phyloP scores from a whole-genome alignment of 192 early-diverging fungal genomes.

The Powellomyces hirtus region DNA sequence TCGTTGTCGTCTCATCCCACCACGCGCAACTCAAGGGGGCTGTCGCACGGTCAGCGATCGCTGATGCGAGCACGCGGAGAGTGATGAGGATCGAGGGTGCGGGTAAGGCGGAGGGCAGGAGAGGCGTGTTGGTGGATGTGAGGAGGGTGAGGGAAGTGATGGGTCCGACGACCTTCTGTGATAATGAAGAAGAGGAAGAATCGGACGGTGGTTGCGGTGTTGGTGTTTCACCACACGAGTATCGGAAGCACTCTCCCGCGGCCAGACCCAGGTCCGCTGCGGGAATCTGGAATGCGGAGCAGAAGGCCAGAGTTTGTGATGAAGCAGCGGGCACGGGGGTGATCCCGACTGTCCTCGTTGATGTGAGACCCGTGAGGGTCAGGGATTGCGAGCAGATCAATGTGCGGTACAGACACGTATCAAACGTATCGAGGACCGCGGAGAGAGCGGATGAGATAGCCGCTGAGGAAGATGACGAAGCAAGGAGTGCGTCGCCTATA shows the following conservation, averaged over 20 bases:
- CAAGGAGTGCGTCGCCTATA: neutral
- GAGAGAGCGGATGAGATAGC: neutral
- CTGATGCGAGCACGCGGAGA: neutral
- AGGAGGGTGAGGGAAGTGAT: neutral
- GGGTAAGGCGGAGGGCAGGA: neutral
- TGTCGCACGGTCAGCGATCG: neutral
- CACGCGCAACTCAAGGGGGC: neutral
- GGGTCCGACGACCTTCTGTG: neutral
- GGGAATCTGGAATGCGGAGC: neutral
- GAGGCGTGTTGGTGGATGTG: neutral
- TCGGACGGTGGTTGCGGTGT: no score
- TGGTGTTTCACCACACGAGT: constrained; percentile 3
- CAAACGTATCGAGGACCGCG: neutral
- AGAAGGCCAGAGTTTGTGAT: neutral
- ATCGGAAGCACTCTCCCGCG: neutral
- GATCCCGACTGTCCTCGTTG: neutral
- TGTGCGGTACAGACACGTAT: neutral
- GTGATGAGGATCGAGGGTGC: neutral
- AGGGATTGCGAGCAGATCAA: neutral
- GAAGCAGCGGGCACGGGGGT: neutral
- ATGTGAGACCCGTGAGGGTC: neutral
- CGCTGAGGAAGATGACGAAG: neutral
- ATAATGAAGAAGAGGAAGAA: neutral
- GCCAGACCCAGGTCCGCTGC: neutral
- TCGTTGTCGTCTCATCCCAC: neutral